phyloP scores from a whole-genome alignment of 2,329 filamentous ascomycete genomes.

The Penicillium sp. region DNA sequence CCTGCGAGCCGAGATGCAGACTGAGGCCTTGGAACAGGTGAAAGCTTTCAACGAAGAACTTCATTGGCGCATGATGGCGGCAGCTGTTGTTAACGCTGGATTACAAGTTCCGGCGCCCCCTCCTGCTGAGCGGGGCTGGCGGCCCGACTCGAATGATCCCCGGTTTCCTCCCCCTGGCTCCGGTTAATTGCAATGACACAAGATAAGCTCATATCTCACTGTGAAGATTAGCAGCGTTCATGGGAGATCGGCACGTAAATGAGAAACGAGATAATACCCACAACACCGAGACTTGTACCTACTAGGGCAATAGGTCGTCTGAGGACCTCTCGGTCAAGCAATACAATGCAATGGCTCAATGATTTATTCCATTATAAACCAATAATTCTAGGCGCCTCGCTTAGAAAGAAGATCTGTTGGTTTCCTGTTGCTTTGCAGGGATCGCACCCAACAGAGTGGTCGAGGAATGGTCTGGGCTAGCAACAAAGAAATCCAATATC shows the following conservation, averaged over 20 bases:
- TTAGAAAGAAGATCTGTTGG: background rate
- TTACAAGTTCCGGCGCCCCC: slow-evolving; percentile 62
- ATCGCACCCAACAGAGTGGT: background rate
- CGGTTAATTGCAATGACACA: background rate
- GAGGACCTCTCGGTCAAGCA: background rate
- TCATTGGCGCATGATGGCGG: slow-evolving; percentile 71
- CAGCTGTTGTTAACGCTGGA: slow-evolving; percentile 73
- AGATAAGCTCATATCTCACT: background rate
- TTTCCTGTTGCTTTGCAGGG: background rate
- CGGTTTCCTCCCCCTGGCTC: background rate
- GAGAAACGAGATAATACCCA: slow-evolving; percentile 27
- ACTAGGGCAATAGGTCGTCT: background rate
- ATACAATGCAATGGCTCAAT: slow-evolving; percentile 5
- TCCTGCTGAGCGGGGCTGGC: slow-evolving; percentile 9
- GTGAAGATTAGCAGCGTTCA: background rate
- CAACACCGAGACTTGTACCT: background rate
- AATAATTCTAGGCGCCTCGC: background rate
- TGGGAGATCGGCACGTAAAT: slow-evolving; percentile 8
- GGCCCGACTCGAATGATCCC: background rate
- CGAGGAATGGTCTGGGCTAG: background rate
- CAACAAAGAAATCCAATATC: background rate
- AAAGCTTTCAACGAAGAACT: slow-evolving; percentile 73
- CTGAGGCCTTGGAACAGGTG: slow-evolving; percentile 66
- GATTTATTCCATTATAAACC: background rate
- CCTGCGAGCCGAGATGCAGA: slow-evolving; percentile 68